phyloP scores from a whole-genome alignment of 2,329 filamentous ascomycete genomes.

The Penicillium crustosum region DNA sequence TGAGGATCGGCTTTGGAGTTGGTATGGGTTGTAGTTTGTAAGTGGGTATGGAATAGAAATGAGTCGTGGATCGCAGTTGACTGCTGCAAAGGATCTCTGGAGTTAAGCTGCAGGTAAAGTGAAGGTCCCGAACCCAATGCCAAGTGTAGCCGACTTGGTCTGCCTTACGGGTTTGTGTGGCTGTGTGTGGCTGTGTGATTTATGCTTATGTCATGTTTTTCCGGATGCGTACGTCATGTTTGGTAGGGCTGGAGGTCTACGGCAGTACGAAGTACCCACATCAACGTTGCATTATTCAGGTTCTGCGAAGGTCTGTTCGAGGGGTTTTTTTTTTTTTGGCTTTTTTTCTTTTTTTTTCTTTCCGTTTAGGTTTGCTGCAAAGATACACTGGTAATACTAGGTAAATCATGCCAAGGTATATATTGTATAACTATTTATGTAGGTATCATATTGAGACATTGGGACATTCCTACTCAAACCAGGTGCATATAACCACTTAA shows the following conservation, averaged over 20 bases:
- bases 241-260: constrained; percentile 13
- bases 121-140: not conserved
- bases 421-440: no score
- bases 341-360: not conserved
- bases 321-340: not conserved
- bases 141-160: constrained; percentile 7
- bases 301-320: not conserved
- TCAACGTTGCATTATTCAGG: constrained; percentile 1
- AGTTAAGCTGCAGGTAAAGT: not conserved
- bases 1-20: not conserved
- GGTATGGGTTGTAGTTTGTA: not conserved
- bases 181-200: constrained; percentile 9
- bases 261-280: not conserved
- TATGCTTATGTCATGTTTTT: constrained; percentile 7
- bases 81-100: not conserved
- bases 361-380: not conserved
- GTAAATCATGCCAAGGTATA: not conserved
- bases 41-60: not conserved
- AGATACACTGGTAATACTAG: not conserved
- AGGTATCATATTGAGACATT: not conserved
- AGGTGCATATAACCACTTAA: not conserved
- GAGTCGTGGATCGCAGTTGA: not conserved
- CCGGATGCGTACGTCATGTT: constrained; percentile 23
- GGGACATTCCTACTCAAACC: not conserved
- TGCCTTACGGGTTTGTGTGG: constrained; percentile 11